phyloP scores from a whole-genome alignment of 306 rosid genomes.

The Canavalia ensiformis region DNA sequence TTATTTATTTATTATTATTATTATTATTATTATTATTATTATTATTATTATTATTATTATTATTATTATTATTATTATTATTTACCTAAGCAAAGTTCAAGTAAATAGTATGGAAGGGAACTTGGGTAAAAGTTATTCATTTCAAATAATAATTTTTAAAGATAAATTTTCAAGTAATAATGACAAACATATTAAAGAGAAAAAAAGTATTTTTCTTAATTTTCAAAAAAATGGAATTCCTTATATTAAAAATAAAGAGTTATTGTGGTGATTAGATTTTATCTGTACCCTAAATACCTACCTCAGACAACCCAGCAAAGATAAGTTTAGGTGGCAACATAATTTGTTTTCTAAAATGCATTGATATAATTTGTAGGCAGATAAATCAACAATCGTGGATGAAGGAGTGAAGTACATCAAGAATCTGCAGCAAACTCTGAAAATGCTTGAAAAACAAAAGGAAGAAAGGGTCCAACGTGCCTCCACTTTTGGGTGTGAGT shows the following conservation, averaged over 20 bases:
- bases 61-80: background rate
- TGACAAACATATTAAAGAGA: background rate
- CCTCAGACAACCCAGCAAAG: background rate
- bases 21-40: too few relatives aligned
- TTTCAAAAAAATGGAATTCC: background rate
- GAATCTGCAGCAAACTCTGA: slow-evolving; percentile 51
- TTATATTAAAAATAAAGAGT: background rate
- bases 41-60: background rate
- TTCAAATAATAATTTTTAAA: too few relatives aligned
- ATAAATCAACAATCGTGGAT: slow-evolving; percentile 77
- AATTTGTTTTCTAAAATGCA: background rate
- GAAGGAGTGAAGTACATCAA: slow-evolving; percentile 71
- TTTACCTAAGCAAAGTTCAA: too few relatives aligned
- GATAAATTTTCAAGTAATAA: too few relatives aligned
- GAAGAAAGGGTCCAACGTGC: slow-evolving; percentile 53
- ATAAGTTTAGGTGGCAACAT: background rate
- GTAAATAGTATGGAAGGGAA: too few relatives aligned
- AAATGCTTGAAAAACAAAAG: slow-evolving; percentile 64
- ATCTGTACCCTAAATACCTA: background rate
- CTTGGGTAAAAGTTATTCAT: too few relatives aligned
- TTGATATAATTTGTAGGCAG: slow-evolving; percentile 54
- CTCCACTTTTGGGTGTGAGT: slow-evolving; percentile 11
- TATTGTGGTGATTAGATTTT: background rate
- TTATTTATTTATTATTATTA: background rate
- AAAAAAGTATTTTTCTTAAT: background rate